Percentiles rank a stretch among this genome's conserved stretches.
These are phyloP conservation scores for Cryptococcus sp. DNA, from an alignment of 1,284 basidiomycete genomes.

Conservation along the genomic window DNA sequence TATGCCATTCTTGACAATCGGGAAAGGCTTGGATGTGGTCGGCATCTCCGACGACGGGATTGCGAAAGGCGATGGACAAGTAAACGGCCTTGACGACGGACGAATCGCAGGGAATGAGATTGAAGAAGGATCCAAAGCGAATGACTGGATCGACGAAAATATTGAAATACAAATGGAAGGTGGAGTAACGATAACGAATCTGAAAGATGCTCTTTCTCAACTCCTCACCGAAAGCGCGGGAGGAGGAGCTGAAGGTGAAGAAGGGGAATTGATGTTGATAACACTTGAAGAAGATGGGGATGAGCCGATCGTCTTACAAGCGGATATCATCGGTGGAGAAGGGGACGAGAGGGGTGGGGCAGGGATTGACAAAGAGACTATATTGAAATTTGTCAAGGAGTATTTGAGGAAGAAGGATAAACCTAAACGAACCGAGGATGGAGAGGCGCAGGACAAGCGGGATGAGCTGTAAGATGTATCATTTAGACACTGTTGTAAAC, in stretches of 20 bases:
- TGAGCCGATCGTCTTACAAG: constrained; percentile 7
- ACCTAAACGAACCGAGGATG: neutral
- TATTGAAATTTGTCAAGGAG: constrained; percentile 11
- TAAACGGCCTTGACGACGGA: too few relatives aligned
- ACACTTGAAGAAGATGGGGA: constrained; percentile 15
- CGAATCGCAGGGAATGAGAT: too few relatives aligned
- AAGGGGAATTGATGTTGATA: constrained; percentile 14
- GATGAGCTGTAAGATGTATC: neutral
- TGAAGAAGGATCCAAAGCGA: too few relatives aligned
- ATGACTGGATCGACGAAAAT: neutral
- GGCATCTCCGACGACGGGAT: neutral
- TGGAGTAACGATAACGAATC: neutral
- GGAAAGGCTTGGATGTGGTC: neutral
- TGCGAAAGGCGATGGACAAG: neutral
- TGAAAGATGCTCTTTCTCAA: neutral
- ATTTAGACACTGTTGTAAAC: neutral
- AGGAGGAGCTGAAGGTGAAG: constrained; percentile 7
- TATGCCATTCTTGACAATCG: constrained; percentile 3
- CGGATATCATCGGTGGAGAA: constrained; percentile 4
- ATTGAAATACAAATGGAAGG: neutral
- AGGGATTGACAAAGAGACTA: constrained; percentile 10
- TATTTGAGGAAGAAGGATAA: constrained; percentile 7
- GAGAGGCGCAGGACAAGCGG: constrained; percentile 1
- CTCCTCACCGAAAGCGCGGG: neutral
- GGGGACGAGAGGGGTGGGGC: constrained; percentile 1